A percentile compares a stretch with the other conserved stretches of the same genome.
Conservation (phyloP, 495 filamentous ascomycete genomes). For the Durotheca rogersii region DNA sequence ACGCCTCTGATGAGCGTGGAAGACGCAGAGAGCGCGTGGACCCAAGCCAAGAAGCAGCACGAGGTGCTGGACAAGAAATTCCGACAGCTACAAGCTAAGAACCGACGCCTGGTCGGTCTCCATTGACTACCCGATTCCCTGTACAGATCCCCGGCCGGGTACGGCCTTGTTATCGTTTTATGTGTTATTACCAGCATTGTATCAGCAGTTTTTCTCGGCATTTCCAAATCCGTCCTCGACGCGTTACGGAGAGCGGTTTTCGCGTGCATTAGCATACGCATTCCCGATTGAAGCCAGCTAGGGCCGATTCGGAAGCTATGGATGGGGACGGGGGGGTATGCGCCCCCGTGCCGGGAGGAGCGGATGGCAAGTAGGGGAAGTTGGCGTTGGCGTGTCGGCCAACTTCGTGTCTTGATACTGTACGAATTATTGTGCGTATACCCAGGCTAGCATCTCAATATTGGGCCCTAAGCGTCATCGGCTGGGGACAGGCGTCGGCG, state of each 20-base stretch:
- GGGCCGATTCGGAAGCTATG: too few species aligned
- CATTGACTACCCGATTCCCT: conserved; percentile 34
- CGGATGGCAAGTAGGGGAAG: too few species aligned
- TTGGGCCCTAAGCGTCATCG: too few species aligned
- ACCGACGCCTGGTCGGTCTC: conserved; percentile 43
- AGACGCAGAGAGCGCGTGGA: conserved; percentile 61
- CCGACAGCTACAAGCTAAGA: conserved; percentile 61
- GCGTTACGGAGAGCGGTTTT: neutral
- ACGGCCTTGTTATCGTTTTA: conserved; percentile 10
- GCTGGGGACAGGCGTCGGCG: too few species aligned
- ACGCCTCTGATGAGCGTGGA: conserved; percentile 55
- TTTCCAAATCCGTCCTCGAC: conserved; percentile 1
- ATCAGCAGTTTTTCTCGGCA: neutral
- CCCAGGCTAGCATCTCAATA: too few species aligned
- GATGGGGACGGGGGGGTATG: too few species aligned
- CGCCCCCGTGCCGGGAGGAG: too few species aligned
- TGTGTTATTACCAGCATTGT: conserved; percentile 19
- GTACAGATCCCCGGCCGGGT: neutral
- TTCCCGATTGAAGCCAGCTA: too few species aligned
- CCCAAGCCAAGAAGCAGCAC: conserved; percentile 61
- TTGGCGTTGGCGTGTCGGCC: too few species aligned
- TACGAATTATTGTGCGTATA: too few species aligned
- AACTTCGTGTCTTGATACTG: neutral
- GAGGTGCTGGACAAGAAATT: conserved; percentile 70
- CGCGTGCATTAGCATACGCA: neutral